Percentiles rank a stretch among this genome's conserved stretches.
Conservation (phyloP, 2,329 filamentous ascomycete genomes). For the Clonostachys sp. region DNA sequence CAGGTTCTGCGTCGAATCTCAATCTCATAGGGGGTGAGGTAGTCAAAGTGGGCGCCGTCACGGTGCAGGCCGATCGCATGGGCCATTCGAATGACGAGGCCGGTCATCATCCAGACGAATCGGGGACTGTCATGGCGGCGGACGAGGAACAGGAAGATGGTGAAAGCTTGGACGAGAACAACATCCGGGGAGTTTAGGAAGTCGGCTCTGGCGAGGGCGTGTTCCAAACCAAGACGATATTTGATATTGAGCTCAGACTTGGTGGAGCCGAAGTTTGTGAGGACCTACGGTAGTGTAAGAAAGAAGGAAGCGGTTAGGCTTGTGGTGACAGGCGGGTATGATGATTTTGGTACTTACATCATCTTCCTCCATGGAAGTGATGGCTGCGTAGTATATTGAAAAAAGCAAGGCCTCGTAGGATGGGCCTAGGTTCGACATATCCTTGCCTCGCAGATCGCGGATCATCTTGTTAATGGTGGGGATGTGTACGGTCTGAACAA, state of each 20-base stretch:
- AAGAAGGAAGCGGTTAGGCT: not conserved
- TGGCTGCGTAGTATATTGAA: slow-evolving; percentile 50
- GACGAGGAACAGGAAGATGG: slow-evolving; percentile 51
- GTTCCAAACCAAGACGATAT: slow-evolving; percentile 51
- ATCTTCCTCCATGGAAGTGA: slow-evolving; percentile 52
- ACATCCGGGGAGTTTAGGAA: slow-evolving; percentile 58
- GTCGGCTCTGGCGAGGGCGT: slow-evolving; percentile 55
- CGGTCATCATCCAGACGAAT: slow-evolving; percentile 61
- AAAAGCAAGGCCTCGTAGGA: slow-evolving; percentile 49
- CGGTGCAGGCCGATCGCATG: slow-evolving; percentile 51
- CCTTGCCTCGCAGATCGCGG: slow-evolving; percentile 23
- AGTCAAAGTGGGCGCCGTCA: slow-evolving; percentile 47
- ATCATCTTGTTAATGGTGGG: slow-evolving; percentile 33
- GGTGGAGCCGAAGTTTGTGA: slow-evolving; percentile 41
- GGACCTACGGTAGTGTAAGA: slow-evolving; percentile 33
- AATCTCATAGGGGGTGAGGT: slow-evolving; percentile 53
- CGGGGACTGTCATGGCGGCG: slow-evolving; percentile 45
- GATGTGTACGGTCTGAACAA: slow-evolving; percentile 38
- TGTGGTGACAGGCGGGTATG: not conserved
- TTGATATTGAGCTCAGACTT: slow-evolving; percentile 37
- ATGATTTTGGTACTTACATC: slow-evolving; percentile 31
- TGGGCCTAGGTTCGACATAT: slow-evolving; percentile 24
- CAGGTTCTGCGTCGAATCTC: slow-evolving; percentile 60
- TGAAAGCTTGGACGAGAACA: slow-evolving; percentile 55
- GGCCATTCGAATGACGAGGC: slow-evolving; percentile 52